Conservation (phyloP, 1,284 basidiomycete genomes). For the Rhodotorula sp. region DNA sequence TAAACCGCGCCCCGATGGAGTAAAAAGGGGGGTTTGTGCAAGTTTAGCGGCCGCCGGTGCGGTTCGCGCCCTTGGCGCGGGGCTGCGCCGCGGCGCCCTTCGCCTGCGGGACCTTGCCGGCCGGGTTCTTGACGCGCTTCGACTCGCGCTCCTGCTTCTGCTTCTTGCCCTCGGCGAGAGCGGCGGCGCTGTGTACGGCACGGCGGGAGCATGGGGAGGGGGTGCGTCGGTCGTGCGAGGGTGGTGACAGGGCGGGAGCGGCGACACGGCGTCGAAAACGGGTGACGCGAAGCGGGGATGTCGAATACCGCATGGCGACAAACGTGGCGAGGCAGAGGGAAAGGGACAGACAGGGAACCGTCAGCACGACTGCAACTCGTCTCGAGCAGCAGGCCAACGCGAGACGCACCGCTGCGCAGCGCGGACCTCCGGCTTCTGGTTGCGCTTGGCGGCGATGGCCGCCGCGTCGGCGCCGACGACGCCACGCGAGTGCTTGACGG, state of each 20-base stretch:
- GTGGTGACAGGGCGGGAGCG: background rate
- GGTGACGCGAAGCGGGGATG: background rate
- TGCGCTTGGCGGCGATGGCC: slow-evolving; percentile 85
- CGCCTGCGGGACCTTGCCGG: background rate
- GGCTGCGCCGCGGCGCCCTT: too few relatives aligned
- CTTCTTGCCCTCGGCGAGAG: slow-evolving; percentile 45
- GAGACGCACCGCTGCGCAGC: slow-evolving; percentile 70
- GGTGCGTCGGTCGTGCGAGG: background rate
- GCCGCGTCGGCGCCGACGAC: slow-evolving; percentile 95
- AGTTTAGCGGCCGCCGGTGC: too few relatives aligned
- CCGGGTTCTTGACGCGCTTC: slow-evolving; percentile 14
- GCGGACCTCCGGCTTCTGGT: slow-evolving; percentile 85
- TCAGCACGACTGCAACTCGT: background rate
- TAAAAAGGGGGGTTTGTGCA: too few relatives aligned
- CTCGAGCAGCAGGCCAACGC: background rate
- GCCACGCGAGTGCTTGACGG: slow-evolving; percentile 93
- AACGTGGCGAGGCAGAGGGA: background rate
- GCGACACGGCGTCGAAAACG: too few relatives aligned
- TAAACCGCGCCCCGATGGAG: too few relatives aligned
- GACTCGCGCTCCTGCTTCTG: slow-evolving; percentile 44
- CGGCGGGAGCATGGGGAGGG: background rate
- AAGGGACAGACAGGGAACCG: background rate
- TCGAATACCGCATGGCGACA: background rate
- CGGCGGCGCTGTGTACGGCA: slow-evolving; percentile 36
- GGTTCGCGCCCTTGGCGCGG: too few relatives aligned